Conservation (phyloP, 106 monocot genomes). For the Apostasia shenzhenica region DNA sequence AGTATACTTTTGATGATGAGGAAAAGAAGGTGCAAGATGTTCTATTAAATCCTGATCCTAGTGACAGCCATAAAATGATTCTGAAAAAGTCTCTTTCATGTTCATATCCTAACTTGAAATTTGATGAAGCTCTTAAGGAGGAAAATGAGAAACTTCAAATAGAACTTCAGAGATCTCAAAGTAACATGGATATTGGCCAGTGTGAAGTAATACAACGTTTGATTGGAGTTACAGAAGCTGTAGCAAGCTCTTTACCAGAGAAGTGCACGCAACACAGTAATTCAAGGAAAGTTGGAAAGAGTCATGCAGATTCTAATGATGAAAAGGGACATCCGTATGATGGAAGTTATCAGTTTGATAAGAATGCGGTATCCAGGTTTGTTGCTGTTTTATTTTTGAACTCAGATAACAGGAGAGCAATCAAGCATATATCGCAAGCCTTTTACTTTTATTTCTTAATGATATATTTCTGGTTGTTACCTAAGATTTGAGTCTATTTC, state of each 20-base stretch:
- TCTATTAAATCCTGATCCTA: constrained; percentile 43
- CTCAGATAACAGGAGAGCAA: not conserved
- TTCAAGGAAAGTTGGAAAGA: constrained; percentile 32
- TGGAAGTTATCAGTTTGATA: constrained; percentile 27
- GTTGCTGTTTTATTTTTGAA: constrained; percentile 6
- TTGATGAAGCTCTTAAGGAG: constrained; percentile 56
- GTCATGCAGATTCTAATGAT: constrained; percentile 20
- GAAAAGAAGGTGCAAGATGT: constrained; percentile 59
- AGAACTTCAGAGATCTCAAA: constrained; percentile 64
- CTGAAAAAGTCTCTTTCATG: constrained; percentile 61
- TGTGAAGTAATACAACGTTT: constrained; percentile 93
- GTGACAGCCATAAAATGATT: constrained; percentile 30
- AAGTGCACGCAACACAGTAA: constrained; percentile 16
- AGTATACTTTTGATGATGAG: constrained; percentile 68
- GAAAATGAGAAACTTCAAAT: constrained; percentile 68
- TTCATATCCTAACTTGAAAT: constrained; percentile 62
- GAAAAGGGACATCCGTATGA: constrained; percentile 26
- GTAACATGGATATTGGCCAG: constrained; percentile 53
- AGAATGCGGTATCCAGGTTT: constrained; percentile 40
- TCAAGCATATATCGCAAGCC: not conserved
- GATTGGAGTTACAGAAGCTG: constrained; percentile 66
- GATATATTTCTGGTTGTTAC: not conserved
- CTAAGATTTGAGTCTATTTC: not conserved
- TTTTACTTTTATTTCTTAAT: not conserved
- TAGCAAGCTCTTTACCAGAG: constrained; percentile 45